A percentile compares a stretch with the other conserved stretches of the same genome.
phyloP scores from a whole-genome alignment of 108 stramenopile species.

The Nitzschia palea region DNA sequence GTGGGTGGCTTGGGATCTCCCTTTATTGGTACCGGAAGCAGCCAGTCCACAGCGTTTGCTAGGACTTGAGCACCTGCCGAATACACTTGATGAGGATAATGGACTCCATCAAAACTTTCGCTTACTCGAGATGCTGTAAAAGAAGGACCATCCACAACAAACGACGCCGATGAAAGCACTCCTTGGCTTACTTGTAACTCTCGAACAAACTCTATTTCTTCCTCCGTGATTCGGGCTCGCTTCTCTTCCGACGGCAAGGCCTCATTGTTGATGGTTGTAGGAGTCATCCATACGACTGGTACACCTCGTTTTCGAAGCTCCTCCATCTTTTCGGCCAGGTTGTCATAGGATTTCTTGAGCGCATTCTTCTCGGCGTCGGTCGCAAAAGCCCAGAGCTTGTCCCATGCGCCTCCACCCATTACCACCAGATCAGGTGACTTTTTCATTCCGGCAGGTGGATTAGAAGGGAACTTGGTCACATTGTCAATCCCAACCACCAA shows the following conservation, averaged over 20 bases:
- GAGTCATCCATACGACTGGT: constrained; percentile 75
- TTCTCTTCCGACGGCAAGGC: constrained; percentile 78
- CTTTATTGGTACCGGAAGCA: constrained; percentile 39
- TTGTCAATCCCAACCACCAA: constrained; percentile 43
- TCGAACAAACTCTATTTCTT: constrained; percentile 71
- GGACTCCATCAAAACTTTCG: constrained; percentile 88
- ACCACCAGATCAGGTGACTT: constrained; percentile 58
- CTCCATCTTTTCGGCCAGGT: constrained; percentile 47
- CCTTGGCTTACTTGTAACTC: constrained; percentile 53
- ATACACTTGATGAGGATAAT: constrained; percentile 82
- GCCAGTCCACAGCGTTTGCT: constrained; percentile 82
- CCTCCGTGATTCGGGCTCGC: constrained; percentile 70
- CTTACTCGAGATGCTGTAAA: constrained; percentile 62
- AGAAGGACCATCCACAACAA: constrained; percentile 74
- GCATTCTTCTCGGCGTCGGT: constrained; percentile 61
- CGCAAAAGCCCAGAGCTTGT: constrained; percentile 63
- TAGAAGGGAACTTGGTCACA: constrained; percentile 20
- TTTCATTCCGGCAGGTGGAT: constrained; percentile 5
- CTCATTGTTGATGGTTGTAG: constrained; percentile 80
- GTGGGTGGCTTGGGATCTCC: constrained; percentile 20
- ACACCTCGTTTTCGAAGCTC: constrained; percentile 34
- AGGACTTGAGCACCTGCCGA: constrained; percentile 84
- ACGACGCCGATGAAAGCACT: constrained; percentile 50
- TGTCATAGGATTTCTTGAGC: constrained; percentile 38
- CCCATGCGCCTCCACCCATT: constrained; percentile 86